Evolutionary conservation across 1,284 basidiomycete genomes (phyloP), one percentile per base, ranked within the genome.

Genomic region (Sanghuangporus weigelae): DNA sequence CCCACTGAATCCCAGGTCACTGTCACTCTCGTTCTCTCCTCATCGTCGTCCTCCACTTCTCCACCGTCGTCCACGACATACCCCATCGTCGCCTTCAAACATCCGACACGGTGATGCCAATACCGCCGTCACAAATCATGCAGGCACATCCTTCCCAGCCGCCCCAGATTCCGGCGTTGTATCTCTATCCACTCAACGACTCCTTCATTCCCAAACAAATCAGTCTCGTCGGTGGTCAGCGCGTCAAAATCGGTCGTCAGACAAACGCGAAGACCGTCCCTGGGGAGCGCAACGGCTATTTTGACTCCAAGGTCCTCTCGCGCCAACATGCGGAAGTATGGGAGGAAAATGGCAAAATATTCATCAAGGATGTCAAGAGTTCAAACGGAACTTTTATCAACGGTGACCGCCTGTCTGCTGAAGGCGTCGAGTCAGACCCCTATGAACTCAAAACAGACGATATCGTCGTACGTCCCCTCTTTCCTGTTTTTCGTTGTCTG

Each of bases 371-470:
- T 74, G 93, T 98, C 72, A 97, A 97, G 79, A 96, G 93, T 65
- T 96, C 94, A 1, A 99, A 99, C 70, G 96, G 96, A 4, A 99
- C 97, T 7, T 99, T 99, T 73, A 96, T 99, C 76, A 98, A 99
- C 69, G 89, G 93, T 62, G 94, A 97, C 68, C 84, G 96, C 53
- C 85, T 99, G 51, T 95, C 92, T 66, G 83, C 85, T 0, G 96
- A 99, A 75, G 92, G 92, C 31, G 83, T 93, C 63, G 96, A 98
- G 77, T 95, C 92, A 0, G 93, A 97, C 39, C 93, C 95, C 0
- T 96, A 87, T 69, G 94, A 98, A 76, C 85, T 99, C 49, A 96
- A 97, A 79, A 90, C 86, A 54, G 96, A 97, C 71, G 96, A 98
- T 73, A 90, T 96, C 67, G 89, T 94, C 66, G 88, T 90, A 74